These are phyloP conservation scores for Arabis alpina DNA, from an alignment of 345 rosid genomes.

Conservation along the genomic window DNA sequence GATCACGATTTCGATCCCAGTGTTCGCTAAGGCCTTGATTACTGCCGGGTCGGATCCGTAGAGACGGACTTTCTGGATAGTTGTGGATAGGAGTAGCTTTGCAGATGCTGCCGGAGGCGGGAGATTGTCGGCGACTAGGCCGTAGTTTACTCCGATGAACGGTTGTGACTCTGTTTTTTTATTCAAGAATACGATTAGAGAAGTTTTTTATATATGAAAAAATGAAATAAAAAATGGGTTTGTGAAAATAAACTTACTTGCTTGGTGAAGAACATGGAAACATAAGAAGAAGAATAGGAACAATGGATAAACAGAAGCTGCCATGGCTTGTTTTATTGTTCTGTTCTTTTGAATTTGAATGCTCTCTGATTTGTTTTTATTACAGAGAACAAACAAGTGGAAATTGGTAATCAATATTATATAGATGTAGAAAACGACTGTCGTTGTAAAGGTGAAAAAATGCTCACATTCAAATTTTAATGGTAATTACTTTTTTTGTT, in stretches of 20 bases:
- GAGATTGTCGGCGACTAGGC: conserved; percentile 79
- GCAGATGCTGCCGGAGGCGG: conserved; percentile 74
- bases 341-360: not conserved
- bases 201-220: not conserved
- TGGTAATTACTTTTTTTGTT: not conserved
- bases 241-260: conserved; percentile 53
- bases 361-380: conserved; percentile 14
- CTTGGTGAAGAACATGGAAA: conserved; percentile 32
- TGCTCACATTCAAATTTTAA: not conserved
- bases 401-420: conserved; percentile 24
- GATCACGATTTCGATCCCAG: conserved; percentile 76
- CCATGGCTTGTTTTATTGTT: conserved; percentile 47
- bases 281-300: conserved; percentile 46
- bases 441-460: conserved; percentile 19
- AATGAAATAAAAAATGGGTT: not conserved
- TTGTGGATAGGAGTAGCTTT: conserved; percentile 76
- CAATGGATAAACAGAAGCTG: conserved; percentile 37
- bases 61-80: conserved; percentile 72
- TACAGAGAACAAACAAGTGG: not conserved
- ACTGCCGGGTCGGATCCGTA: conserved; percentile 77
- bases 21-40: conserved; percentile 74
- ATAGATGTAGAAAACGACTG: conserved; percentile 26
- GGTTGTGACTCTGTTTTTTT: conserved; percentile 62
- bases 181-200: not conserved
- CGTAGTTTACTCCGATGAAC: conserved; percentile 85